Conservation (phyloP, 768 basidiomycete genomes). For the Calocera viscosa region DNA sequence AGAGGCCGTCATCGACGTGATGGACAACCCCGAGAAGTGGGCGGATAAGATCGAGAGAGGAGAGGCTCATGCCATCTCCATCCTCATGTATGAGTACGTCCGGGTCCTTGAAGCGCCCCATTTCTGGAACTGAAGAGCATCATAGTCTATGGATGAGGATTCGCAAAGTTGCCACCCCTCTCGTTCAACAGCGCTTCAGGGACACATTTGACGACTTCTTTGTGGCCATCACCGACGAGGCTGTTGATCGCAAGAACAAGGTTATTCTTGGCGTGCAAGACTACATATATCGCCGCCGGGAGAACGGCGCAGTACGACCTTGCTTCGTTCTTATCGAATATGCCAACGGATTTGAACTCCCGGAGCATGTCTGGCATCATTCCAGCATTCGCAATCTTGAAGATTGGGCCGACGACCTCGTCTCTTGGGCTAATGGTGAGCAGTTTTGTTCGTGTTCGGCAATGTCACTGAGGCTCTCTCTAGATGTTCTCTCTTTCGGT, state of each 20-base stretch:
- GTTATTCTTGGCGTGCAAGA: background rate
- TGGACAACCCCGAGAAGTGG: conserved; percentile 24
- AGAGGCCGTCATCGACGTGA: conserved; percentile 41
- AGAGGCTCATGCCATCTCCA: conserved; percentile 53
- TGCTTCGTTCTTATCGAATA: conserved; percentile 76
- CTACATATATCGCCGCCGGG: background rate
- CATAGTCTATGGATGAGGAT: conserved; percentile 59
- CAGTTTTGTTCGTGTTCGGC: background rate
- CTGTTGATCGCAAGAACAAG: background rate
- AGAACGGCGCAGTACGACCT: conserved; percentile 25
- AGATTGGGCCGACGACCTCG: conserved; percentile 68
- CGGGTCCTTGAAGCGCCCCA: conserved; percentile 55
- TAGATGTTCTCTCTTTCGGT: background rate
- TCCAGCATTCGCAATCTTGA: conserved; percentile 52
- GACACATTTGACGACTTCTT: conserved; percentile 72
- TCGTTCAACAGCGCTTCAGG: conserved; percentile 59
- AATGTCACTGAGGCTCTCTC: background rate
- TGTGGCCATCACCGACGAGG: conserved; percentile 59
- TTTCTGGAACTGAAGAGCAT: conserved; percentile 26
- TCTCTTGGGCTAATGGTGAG: conserved; percentile 65
- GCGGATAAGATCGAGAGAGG: conserved; percentile 59
- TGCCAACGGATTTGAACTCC: conserved; percentile 62
- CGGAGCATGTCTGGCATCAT: conserved; percentile 71
- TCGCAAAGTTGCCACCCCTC: conserved; percentile 46
- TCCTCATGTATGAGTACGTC: conserved; percentile 33